Base-by-base conservation (phyloP, 768 basidiomycete genomes). In the Infundibulicybe gibba region DNA sequence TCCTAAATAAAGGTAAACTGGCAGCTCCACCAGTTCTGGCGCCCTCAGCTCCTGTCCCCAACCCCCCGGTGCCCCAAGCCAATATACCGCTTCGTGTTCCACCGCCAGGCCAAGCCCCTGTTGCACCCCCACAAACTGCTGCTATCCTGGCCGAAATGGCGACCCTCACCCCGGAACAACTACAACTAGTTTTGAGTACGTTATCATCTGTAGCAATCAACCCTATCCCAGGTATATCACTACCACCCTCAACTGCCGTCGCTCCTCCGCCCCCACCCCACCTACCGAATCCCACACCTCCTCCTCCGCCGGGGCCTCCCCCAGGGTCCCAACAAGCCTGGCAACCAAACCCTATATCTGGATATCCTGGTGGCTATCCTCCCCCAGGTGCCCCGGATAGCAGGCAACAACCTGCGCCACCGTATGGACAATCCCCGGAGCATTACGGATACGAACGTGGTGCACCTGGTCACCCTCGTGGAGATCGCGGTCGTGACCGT, bases 1-100 rank as follows among this genome's bases (percentile, higher is more conserved):
- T 95, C n/a, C 71, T 94, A 14, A 80, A 77, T 56, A 92, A 86
- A 62, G 91, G 88, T 19, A 90, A 82, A 63, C 76, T 91, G 3
- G 74, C 69, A n/a, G 66, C 74, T 14, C 72, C 71, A 17, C 67
- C 74, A 1, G 25, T 25, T 25, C 57, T 67, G 14, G 32, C 62
- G 17, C 51, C 58, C 25, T 48, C 56, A 0, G 43, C 58, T 15
- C 49, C 64, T 48, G 40, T 43, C 9, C 50, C 59, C 19, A 57
- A 40, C 31, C 51, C 45, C 47, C 47, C 35, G 43, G 51, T 44
- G 20, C 56, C 51, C 32, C 49, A 49, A 14, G 49, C 54, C 2
- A 31, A 32, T 16, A 32, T 42, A n/a, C 49, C 44, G n/a, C 43
- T 19, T 14, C 48, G 31, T 16, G 54, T 54, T 32, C 57, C 49